phyloP scores from a whole-genome alignment of 2,329 filamentous ascomycete genomes.

The Trichoderma guizhouense region DNA sequence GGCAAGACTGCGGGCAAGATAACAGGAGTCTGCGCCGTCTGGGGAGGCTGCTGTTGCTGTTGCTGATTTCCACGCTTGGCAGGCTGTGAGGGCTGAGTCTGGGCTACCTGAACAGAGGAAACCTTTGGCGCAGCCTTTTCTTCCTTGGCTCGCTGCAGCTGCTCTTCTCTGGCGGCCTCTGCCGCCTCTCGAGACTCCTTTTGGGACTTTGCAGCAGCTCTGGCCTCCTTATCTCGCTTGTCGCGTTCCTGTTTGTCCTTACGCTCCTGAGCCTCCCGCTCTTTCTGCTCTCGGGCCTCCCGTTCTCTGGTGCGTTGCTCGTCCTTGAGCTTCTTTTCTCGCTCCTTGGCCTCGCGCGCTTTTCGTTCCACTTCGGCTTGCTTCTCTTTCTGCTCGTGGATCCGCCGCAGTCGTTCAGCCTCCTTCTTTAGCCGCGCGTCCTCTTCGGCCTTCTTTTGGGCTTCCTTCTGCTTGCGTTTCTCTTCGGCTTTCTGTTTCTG shows the following conservation, averaged over 20 bases:
- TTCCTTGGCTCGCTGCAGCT: constrained; percentile 63
- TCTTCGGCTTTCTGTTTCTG: constrained; percentile 80
- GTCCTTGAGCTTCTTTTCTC: constrained; percentile 81
- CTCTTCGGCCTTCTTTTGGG: constrained; percentile 84
- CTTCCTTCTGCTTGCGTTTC: constrained; percentile 85
- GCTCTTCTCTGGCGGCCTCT: constrained; percentile 39
- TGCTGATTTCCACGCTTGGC: constrained; percentile 21
- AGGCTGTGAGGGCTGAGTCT: constrained; percentile 20
- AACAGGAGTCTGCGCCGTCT: constrained; percentile 35
- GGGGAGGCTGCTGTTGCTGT: background rate
- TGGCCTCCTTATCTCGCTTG: constrained; percentile 59
- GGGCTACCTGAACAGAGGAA: constrained; percentile 37
- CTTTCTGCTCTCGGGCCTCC: constrained; percentile 67
- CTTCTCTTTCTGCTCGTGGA: constrained; percentile 80
- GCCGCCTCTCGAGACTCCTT: constrained; percentile 54
- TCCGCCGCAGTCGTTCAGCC: constrained; percentile 72
- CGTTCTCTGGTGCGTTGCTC: constrained; percentile 78
- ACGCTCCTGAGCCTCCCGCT: constrained; percentile 65
- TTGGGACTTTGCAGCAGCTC: constrained; percentile 54
- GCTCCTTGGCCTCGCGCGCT: constrained; percentile 55
- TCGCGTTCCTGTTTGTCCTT: constrained; percentile 60
- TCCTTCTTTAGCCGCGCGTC: constrained; percentile 84
- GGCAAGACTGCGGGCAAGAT: constrained; percentile 51
- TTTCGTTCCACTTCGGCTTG: constrained; percentile 85
- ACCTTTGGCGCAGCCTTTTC: constrained; percentile 41